Conservation (phyloP, 129 eudicot species). For the Helichrysum umbraculigerum region DNA sequence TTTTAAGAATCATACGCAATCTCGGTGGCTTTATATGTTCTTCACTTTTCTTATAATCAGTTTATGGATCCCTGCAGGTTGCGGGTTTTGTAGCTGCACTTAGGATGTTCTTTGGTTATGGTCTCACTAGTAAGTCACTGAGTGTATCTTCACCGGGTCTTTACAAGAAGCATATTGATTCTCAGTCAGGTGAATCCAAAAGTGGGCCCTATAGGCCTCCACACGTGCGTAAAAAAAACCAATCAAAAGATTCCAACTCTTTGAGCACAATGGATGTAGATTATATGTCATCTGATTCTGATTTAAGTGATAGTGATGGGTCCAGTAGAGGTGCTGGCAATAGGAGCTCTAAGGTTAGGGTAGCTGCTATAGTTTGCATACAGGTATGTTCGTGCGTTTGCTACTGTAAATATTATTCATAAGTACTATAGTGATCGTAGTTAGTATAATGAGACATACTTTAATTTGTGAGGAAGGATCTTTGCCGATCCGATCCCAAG, state of each 20-base stretch:
- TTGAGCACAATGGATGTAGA: conserved; percentile 34
- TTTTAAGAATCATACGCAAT: neutral
- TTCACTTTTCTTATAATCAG: neutral
- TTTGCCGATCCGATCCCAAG: conserved; percentile 88
- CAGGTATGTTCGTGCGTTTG: conserved; percentile 53
- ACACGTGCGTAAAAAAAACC: conserved; percentile 68
- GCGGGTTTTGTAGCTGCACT: conserved; percentile 79
- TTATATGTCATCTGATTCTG: conserved; percentile 82
- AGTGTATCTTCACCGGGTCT: conserved; percentile 21
- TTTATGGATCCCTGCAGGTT: conserved; percentile 49
- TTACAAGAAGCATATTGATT: conserved; percentile 40
- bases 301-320: conserved; percentile 83
- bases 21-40: neutral
- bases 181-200: conserved; percentile 36
- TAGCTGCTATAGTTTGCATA: conserved; percentile 89
- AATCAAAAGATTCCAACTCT: conserved; percentile 37
- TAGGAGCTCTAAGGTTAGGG: conserved; percentile 71
- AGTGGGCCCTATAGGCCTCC: conserved; percentile 88
- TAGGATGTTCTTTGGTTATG: conserved; percentile 76
- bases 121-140: conserved; percentile 51
- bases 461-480: conserved; percentile 62
- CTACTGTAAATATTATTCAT: neutral
- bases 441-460: conserved; percentile 12
- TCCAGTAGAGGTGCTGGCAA: conserved; percentile 40
- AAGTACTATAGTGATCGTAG: neutral